A percentile compares a stretch with the other conserved stretches of the same genome.
Evolutionary conservation across 1,284 basidiomycete species (phyloP).

Genomic region (Lentinula novae-zelandiae): DNA sequence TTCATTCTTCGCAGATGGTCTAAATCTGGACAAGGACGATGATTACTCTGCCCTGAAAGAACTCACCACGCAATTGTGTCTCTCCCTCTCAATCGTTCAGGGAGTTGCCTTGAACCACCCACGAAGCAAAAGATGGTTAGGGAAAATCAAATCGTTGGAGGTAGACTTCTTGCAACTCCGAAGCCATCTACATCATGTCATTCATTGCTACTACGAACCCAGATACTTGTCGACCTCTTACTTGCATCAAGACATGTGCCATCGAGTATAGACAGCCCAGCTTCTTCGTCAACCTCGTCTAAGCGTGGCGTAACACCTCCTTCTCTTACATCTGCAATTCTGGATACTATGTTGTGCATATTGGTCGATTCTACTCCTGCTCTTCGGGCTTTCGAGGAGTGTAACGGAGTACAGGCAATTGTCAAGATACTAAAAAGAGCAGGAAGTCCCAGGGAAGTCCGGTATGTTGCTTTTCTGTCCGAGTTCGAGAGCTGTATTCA

Average conservation of each 20-base stretch:
- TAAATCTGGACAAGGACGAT: neutral
- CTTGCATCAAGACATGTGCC: conserved; percentile 64
- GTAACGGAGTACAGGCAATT: conserved; percentile 72
- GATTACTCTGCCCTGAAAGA: neutral
- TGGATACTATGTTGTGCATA: conserved; percentile 82
- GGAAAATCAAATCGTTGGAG: conserved; percentile 68
- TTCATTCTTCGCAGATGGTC: neutral
- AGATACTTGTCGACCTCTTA: conserved; percentile 67
- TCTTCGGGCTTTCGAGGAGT: conserved; percentile 72
- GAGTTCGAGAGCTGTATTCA: neutral
- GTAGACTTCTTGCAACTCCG: conserved; percentile 35
- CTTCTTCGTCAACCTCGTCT: conserved; percentile 15
- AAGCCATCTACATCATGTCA: conserved; percentile 1
- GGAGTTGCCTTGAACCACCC: conserved; percentile 74
- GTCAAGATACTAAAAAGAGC: conserved; percentile 82
- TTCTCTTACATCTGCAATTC: conserved; percentile 55
- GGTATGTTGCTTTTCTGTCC: conserved; percentile 42
- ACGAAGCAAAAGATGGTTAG: conserved; percentile 65
- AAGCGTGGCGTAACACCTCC: conserved; percentile 13
- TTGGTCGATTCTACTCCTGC: conserved; percentile 77
- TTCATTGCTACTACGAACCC: neutral
- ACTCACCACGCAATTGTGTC: conserved; percentile 30
- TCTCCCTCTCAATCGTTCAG: conserved; percentile 69
- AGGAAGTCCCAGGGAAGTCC: conserved; percentile 76
- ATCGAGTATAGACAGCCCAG: conserved; percentile 21